phyloP scores from a whole-genome alignment of 352 stramenopile genomes.

The Phytophthora vignae region DNA sequence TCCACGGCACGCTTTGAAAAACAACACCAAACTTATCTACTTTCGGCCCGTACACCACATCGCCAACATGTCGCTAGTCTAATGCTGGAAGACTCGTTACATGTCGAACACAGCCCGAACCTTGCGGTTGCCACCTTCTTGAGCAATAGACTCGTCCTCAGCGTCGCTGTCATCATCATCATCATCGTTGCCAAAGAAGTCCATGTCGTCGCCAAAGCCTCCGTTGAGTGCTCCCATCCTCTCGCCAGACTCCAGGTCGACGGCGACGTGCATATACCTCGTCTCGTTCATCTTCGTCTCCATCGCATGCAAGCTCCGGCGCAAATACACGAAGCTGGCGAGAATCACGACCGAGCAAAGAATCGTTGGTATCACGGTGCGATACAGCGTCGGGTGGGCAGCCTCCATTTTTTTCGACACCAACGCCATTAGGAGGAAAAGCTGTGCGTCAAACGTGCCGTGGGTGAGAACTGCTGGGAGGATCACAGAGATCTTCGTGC shows the following conservation, averaged over 20 bases:
- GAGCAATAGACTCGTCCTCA: conserved; percentile 19
- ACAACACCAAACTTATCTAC: conserved; percentile 13
- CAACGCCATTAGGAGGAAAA: conserved; percentile 58
- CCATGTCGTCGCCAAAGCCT: conserved; percentile 36
- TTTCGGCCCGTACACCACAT: conserved; percentile 5
- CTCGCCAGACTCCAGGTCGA: conserved; percentile 52
- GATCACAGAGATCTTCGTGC: conserved; percentile 48
- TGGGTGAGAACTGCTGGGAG: conserved; percentile 62
- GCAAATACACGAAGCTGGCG: conserved; percentile 43
- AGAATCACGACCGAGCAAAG: conserved; percentile 38
- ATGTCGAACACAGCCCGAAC: conserved; percentile 49
- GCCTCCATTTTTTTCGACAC: conserved; percentile 45
- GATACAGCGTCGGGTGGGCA: conserved; percentile 45
- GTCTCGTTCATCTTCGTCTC: conserved; percentile 58
- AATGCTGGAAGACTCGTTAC: conserved; percentile 16
- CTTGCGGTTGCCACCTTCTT: conserved; percentile 36
- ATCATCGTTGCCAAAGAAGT: conserved; percentile 48
- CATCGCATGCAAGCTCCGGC: conserved; percentile 44
- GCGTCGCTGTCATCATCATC: conserved; percentile 38
- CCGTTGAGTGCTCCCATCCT: conserved; percentile 36
- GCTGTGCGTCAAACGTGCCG: conserved; percentile 66
- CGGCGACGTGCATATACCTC: conserved; percentile 56
- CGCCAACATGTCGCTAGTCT: conserved; percentile 12
- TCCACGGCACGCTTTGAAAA: conserved; percentile 4
- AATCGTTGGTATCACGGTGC: conserved; percentile 44